Conservation (phyloP, 1,284 basidiomycete genomes). For the Mixia osmundae region DNA sequence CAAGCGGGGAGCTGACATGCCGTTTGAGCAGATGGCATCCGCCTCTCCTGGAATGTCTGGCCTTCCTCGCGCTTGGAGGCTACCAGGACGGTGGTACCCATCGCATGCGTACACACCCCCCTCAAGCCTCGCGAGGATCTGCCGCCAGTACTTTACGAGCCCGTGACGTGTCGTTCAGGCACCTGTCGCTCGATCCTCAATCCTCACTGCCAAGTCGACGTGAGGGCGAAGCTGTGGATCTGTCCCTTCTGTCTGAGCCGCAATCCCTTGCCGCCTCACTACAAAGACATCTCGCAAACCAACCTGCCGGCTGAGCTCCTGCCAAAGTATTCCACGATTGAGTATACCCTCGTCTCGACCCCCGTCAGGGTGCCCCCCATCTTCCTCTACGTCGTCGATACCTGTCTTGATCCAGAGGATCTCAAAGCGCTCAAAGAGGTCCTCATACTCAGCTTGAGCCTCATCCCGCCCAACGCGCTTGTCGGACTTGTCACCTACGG, state of each 20-base stretch:
- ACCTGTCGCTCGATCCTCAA: constrained; percentile 93
- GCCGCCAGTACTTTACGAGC: constrained; percentile 90
- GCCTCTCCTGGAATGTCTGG: constrained; percentile 87
- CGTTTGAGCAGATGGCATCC: constrained; percentile 10
- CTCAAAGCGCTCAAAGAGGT: constrained; percentile 83
- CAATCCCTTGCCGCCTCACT: constrained; percentile 93
- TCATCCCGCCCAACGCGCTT: constrained; percentile 78
- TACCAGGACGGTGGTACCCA: constrained; percentile 90
- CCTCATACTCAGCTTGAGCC: constrained; percentile 70
- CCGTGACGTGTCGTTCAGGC: constrained; percentile 93
- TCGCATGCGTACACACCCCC: constrained; percentile 91
- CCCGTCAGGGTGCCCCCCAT: constrained; percentile 80
- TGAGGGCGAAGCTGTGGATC: constrained; percentile 96
- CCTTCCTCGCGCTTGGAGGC: constrained; percentile 92
- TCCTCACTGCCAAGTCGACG: constrained; percentile 69
- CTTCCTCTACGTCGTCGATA: constrained; percentile 93
- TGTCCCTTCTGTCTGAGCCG: constrained; percentile 94
- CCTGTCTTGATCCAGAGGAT: constrained; percentile 77
- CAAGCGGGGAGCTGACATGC: no score
- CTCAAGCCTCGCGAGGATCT: constrained; percentile 85
- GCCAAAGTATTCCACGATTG: constrained; percentile 97
- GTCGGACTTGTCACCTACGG: constrained; percentile 91
- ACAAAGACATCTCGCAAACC: constrained; percentile 94
- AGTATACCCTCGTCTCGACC: constrained; percentile 85
- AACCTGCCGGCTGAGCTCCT: constrained; percentile 87